Percentiles rank a stretch among this genome's conserved stretches.
Conservation (phyloP, 805 yeast species). For the Candida maesae region DNA sequence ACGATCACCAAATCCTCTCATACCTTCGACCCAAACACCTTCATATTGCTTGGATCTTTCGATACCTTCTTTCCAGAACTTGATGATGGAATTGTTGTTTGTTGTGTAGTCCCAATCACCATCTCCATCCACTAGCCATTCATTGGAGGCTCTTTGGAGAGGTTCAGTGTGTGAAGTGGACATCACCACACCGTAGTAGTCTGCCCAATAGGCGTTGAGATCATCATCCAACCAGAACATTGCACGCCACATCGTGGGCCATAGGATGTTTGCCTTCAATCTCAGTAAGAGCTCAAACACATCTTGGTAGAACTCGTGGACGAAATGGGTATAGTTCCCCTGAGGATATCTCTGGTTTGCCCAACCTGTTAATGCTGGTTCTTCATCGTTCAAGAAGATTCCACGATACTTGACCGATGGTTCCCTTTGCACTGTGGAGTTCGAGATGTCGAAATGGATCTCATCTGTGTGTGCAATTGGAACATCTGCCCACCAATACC, state of each 20-base stretch:
- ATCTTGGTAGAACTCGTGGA: constrained; percentile 11
- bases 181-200: constrained; percentile 14
- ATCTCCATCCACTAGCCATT: constrained; percentile 10
- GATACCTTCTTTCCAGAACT: constrained; percentile 13
- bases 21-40: constrained; percentile 14
- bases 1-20: constrained; percentile 14
- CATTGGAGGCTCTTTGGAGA: constrained; percentile 13
- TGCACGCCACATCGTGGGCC: constrained; percentile 16
- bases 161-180: constrained; percentile 16
- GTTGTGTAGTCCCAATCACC: constrained; percentile 17
- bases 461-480: constrained; percentile 3
- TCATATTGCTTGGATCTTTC: constrained; percentile 9
- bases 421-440: neutral
- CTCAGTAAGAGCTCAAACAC: constrained; percentile 11
- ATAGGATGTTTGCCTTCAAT: constrained; percentile 11
- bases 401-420: constrained; percentile 15
- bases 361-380: constrained; percentile 15
- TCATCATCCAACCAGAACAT: constrained; percentile 13
- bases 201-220: constrained; percentile 9
- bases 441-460: constrained; percentile 5
- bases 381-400: constrained; percentile 14
- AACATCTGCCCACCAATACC: constrained; percentile 16
- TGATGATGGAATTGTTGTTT: constrained; percentile 10
- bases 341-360: constrained; percentile 5
- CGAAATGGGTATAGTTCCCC: constrained; percentile 11